phyloP scores from a whole-genome alignment of 2,329 filamentous ascomycete genomes.

The Eutypella sp. region DNA sequence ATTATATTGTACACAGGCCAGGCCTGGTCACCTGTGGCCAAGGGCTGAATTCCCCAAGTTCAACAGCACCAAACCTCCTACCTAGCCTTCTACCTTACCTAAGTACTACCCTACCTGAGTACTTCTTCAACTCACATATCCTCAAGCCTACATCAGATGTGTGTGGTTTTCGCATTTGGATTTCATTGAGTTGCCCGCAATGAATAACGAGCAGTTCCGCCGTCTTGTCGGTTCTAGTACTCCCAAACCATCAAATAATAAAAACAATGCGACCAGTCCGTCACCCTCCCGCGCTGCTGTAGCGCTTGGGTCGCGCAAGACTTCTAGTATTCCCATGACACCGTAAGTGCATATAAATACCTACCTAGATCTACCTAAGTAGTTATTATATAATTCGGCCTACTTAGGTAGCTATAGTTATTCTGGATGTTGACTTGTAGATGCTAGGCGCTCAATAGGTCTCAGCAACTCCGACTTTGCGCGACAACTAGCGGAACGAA shows the following conservation, averaged over 20 bases:
- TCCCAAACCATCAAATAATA: constrained; percentile 32
- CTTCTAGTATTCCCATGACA: constrained; percentile 87
- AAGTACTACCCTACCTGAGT: too few species aligned
- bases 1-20: too few species aligned
- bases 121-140: background rate
- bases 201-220: constrained; percentile 97
- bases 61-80: too few species aligned
- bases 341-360: constrained; percentile 53
- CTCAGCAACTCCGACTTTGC: constrained; percentile 65
- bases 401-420: constrained; percentile 20
- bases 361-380: background rate
- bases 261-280: constrained; percentile 43
- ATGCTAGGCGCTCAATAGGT: constrained; percentile 59
- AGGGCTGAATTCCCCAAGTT: too few species aligned
- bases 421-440: too few species aligned
- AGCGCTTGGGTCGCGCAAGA: constrained; percentile 70
- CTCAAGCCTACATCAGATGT: background rate
- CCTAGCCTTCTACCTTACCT: too few species aligned
- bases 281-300: constrained; percentile 32
- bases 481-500: constrained; percentile 74
- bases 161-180: background rate
- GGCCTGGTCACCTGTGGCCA: too few species aligned
- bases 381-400: background rate
- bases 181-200: constrained; percentile 30
- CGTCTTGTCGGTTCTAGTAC: constrained; percentile 60